Evolutionary conservation across 495 filamentous ascomycete genomes (phyloP), one percentile per base, ranked within the genome.

Genomic region (Xylaria acuta): DNA sequence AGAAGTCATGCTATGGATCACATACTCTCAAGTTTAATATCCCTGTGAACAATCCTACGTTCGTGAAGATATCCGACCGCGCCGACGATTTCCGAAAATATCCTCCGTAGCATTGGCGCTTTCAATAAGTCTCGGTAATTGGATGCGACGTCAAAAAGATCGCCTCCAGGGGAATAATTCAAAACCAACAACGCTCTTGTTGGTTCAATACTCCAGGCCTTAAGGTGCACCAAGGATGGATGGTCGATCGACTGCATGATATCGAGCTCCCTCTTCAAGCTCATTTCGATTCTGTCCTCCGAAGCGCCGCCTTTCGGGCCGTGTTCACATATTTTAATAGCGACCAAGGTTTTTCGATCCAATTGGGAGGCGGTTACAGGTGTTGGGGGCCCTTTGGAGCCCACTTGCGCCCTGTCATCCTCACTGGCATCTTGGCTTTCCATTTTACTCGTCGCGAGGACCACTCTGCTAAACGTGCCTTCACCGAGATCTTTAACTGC

Each of bases 11-110:
- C 25, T 9, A 43, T 66, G 72, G 67, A 66, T 63, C n/a, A 84
- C 92, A 82, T 86, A 97, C 95, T 99, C 83, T 99, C 96, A 62
- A 99, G 89, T 81, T 99, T 99, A 77, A 99, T 97, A 81, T 99
- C 96, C 34, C 96, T 90, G 78, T 99, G 96, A 53, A 97, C 95
- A 73, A 99, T 97, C 75, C 88, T 92, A 75, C 92, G 80, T 38
- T 85, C 84, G 81, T 99, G 96, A 40, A 99, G 85, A 85, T 98
- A 97, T 32, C 86, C 87, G 40, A 97, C 90, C 3, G 97, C 97
- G 70, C 87, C 87, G 22, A 97, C 91, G 72, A 98, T 79, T 79
- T 99, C 96, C 16, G 94, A 87, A 81, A 97, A 97, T 40, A 99
- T 95, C 40, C 96, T 89, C 67, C 93, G 88, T 43, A 97, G 86